Percentiles rank a stretch among this genome's conserved stretches.
Evolutionary conservation across 371 early-diverging fungal species (phyloP).

Genomic region (Entomophthora muscae): DNA sequence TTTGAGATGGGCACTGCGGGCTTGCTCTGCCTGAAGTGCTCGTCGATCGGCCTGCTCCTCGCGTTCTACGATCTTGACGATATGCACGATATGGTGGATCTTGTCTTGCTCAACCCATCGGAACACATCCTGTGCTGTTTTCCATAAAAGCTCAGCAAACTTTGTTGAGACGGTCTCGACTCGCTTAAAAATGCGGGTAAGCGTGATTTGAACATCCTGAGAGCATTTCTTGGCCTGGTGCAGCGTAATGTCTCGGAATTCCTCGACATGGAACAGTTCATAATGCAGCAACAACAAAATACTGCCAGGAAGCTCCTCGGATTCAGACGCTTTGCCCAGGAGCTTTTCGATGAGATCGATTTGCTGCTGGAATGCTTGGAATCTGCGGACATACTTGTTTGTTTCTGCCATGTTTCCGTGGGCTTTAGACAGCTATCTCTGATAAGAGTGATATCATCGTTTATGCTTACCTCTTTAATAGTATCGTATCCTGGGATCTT

Average conservation of each 20-base stretch:
- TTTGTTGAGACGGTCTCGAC: slow-evolving; percentile 60
- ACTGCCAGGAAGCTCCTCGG: slow-evolving; percentile 41
- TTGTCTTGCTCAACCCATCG: slow-evolving; percentile 49
- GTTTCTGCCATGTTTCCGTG: slow-evolving; percentile 87
- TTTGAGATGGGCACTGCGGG: slow-evolving; percentile 32
- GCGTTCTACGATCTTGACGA: slow-evolving; percentile 79
- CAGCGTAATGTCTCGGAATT: slow-evolving; percentile 67
- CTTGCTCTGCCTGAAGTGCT: slow-evolving; percentile 37
- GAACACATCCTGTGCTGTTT: slow-evolving; percentile 52
- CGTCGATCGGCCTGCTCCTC: slow-evolving; percentile 76
- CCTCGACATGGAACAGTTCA: slow-evolving; percentile 68
- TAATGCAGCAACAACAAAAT: slow-evolving; percentile 73
- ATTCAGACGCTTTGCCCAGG: slow-evolving; percentile 45
- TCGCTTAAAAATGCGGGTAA: slow-evolving; percentile 60
- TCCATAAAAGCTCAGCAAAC: slow-evolving; percentile 76
- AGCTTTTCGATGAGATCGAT: slow-evolving; percentile 46
- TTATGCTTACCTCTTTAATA: slow-evolving; percentile 7
- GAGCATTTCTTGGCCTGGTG: slow-evolving; percentile 51
- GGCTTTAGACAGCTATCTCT: slow-evolving; percentile 54
- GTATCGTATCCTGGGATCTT: slow-evolving; percentile 6
- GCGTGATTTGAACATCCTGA: slow-evolving; percentile 58
- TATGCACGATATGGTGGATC: slow-evolving; percentile 48
- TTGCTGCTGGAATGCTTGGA: slow-evolving; percentile 68
- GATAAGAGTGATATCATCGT: not conserved
- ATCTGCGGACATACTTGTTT: slow-evolving; percentile 60